Evolutionary conservation across 176 grass and related monocot species (phyloP), one percentile per base, ranked within the genome.

Genomic region (Oropetium thomaeum): DNA sequence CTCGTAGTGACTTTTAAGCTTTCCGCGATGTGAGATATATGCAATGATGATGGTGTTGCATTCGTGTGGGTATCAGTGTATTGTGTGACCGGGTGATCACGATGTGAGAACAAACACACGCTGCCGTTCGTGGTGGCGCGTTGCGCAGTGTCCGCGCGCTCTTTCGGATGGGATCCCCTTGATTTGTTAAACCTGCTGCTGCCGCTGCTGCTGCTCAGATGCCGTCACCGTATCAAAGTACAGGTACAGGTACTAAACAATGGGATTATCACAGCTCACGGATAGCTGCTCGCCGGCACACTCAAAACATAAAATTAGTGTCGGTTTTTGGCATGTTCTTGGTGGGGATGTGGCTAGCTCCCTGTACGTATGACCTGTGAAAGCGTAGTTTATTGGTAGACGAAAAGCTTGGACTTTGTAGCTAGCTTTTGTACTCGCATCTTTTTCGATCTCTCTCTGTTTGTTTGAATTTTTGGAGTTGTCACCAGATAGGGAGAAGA

Each of bases 91-190:
- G 51, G 32, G 51, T 17, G 85, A 83, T 57, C 67, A 74, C 59
- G 80, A 87, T 73, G 85, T 74, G 68, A 17, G 5, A 83, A 35
- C 74, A 2, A 20, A n/a, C n/a, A n/a, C n/a, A n/a, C n/a, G n/a
- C n/a, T n/a, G n/a, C n/a, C n/a, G n/a, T n/a, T n/a, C n/a, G n/a
- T n/a, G 26, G 29, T 51, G 62, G 4, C 28, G 9, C 44, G 17
- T 51, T 30, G 13, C 32, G 22, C 22, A 40, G 76, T 74, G 83
- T 48, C 40, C 53, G 37, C 76, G 58, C 23, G 19, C 13, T 31
- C 32, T 10, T 40, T 27, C 47, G 57, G 44, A 45, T 57, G 20
- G 20, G 20, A 35, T 47, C 47, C 75, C 75, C 22, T 17, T 4
- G 11, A 8, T 52, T 73, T 62, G 73, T 73, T 80, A 80, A 80